These are phyloP conservation scores for Phytophthora vignae DNA, from an alignment of 352 stramenopile species.

Conservation along the genomic window DNA sequence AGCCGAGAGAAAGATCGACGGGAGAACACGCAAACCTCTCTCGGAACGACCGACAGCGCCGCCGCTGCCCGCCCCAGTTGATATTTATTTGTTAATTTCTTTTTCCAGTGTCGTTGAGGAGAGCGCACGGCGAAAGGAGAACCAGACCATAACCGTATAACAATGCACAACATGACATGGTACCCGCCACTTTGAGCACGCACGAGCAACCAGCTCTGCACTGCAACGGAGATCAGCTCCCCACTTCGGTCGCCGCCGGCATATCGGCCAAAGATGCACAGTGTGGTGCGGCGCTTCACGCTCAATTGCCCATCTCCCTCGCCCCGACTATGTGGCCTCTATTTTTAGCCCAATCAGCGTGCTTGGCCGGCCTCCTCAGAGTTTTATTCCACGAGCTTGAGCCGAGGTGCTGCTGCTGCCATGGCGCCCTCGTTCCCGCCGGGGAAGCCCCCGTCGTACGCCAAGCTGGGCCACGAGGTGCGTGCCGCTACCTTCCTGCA, in stretches of 20 bases:
- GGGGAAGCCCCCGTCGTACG: constrained; percentile 69
- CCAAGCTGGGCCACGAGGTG: constrained; percentile 80
- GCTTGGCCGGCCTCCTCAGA: neutral
- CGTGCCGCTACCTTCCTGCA: neutral
- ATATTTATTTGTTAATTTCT: constrained; percentile 47
- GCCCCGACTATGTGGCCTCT: constrained; percentile 15
- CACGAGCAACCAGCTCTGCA: neutral
- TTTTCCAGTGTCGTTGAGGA: constrained; percentile 25
- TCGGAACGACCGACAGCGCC: neutral
- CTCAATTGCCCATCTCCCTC: constrained; percentile 12
- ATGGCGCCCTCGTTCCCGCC: constrained; percentile 72
- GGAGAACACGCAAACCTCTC: too few species aligned
- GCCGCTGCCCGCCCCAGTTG: constrained; percentile 10
- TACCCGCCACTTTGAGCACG: too few species aligned
- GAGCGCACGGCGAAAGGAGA: constrained; percentile 19
- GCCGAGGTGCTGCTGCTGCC: constrained; percentile 8
- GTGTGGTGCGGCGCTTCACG: constrained; percentile 22
- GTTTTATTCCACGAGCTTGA: constrained; percentile 6
- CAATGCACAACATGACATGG: neutral
- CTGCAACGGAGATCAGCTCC: too few species aligned
- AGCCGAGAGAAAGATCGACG: too few species aligned
- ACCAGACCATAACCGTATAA: constrained; percentile 6
- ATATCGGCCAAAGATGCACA: constrained; percentile 15
- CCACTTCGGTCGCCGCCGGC: too few species aligned
- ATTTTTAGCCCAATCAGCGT: constrained; percentile 41